These are phyloP conservation scores for Mitragyna speciosa DNA, from an alignment of 257 asterid genomes.

Conservation along the genomic window DNA sequence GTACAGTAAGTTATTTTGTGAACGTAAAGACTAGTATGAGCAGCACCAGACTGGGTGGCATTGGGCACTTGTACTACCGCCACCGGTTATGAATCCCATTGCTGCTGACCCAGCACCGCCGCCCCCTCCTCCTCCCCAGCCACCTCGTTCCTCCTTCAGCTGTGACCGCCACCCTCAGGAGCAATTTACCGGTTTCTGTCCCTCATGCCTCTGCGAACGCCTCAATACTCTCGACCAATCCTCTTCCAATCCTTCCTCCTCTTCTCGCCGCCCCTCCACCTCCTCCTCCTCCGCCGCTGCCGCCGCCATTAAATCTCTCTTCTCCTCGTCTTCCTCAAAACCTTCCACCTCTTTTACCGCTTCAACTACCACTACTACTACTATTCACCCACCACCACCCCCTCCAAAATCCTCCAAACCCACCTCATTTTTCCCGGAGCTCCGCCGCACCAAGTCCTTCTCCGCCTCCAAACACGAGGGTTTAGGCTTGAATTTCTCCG, in stretches of 20 bases:
- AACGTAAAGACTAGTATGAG: conserved; percentile 11
- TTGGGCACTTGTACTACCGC: conserved; percentile 24
- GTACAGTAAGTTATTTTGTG: neutral
- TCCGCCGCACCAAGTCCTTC: conserved; percentile 81
- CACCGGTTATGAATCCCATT: conserved; percentile 77
- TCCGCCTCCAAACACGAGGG: conserved; percentile 86
- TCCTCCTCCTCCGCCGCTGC: conserved; percentile 69
- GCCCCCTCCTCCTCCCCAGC: conserved; percentile 71
- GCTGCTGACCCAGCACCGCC: conserved; percentile 76
- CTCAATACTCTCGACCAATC: conserved; percentile 70
- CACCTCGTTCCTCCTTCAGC: conserved; percentile 83
- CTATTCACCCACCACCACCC: conserved; percentile 41
- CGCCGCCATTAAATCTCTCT: conserved; percentile 68
- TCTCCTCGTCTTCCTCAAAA: conserved; percentile 31
- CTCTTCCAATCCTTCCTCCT: conserved; percentile 58
- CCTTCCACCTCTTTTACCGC: conserved; percentile 23
- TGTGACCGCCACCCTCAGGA: conserved; percentile 85
- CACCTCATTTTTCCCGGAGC: conserved; percentile 58
- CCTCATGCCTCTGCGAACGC: conserved; percentile 89
- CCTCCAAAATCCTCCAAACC: conserved; percentile 48
- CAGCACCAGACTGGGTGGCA: conserved; percentile 38
- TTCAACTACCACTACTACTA: neutral
- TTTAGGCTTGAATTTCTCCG: conserved; percentile 38
- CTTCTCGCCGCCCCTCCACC: conserved; percentile 78
- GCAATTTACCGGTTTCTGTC: conserved; percentile 81